Conservation (phyloP, 495 filamentous ascomycete species). For the Venustampulla echinocandica region DNA sequence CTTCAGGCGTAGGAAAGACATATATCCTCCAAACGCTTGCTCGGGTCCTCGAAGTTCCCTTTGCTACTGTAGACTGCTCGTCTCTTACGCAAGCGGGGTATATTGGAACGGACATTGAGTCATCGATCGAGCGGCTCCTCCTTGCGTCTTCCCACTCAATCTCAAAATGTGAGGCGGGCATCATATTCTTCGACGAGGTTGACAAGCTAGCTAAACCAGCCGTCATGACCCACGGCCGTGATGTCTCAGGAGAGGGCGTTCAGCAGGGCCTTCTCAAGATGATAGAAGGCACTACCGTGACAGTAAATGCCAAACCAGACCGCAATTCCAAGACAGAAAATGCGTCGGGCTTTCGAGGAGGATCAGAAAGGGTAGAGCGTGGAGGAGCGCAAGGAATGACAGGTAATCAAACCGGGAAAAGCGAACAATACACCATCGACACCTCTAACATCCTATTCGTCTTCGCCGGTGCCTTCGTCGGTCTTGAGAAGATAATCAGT, state of each 20-base stretch:
- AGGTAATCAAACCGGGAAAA: constrained; percentile 41
- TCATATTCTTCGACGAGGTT: constrained; percentile 91
- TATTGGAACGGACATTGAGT: constrained; percentile 92
- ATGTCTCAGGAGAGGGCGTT: constrained; percentile 88
- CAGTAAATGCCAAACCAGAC: constrained; percentile 64
- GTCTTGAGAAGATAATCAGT: constrained; percentile 80
- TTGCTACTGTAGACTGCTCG: constrained; percentile 96
- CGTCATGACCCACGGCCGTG: constrained; percentile 49
- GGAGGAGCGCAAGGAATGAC: constrained; percentile 11
- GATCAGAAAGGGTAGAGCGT: constrained; percentile 12
- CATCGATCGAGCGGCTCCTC: constrained; percentile 81
- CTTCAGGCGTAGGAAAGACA: constrained; percentile 94
- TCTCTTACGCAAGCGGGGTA: constrained; percentile 96
- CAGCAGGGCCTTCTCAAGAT: constrained; percentile 95
- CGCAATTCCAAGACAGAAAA: constrained; percentile 11
- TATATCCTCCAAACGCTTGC: constrained; percentile 66
- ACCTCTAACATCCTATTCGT: constrained; percentile 97
- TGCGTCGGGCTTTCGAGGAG: not conserved
- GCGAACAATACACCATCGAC: constrained; percentile 81
- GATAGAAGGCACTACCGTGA: constrained; percentile 89
- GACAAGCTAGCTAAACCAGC: constrained; percentile 73
- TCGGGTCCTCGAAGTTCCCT: constrained; percentile 78
- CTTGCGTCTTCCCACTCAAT: constrained; percentile 88
- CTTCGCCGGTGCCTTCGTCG: constrained; percentile 90
- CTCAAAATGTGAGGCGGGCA: constrained; percentile 76